Conservation (phyloP, 176 grass and related monocot genomes). For the Coix lacrymajobi region DNA sequence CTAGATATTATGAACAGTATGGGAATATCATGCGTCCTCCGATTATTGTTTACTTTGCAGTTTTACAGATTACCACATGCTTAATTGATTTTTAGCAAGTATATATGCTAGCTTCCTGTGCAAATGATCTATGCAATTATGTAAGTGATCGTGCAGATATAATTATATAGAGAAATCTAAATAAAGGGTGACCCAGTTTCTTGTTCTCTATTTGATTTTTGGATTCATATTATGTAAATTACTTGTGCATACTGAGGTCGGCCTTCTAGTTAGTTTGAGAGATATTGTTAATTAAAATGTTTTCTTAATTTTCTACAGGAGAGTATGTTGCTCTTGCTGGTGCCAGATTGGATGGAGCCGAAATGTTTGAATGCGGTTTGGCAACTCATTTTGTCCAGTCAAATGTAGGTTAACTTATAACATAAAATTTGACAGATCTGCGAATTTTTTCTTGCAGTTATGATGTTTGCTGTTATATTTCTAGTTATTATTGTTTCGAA, state of each 20-base stretch:
- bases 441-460: neutral
- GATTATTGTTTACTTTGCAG: neutral
- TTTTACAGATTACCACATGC: neutral
- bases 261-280: neutral
- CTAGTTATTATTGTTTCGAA: neutral
- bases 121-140: neutral
- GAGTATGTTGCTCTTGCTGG: conserved; percentile 84
- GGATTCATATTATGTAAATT: neutral
- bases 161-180: neutral
- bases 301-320: conserved; percentile 45
- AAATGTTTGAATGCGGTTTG: conserved; percentile 94
- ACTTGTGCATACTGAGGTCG: neutral
- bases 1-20: neutral
- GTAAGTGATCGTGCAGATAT: neutral
- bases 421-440: neutral
- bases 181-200: neutral
- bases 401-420: conserved; percentile 37
- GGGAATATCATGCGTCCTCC: neutral
- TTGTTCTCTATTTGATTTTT: neutral
- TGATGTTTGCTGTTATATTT: neutral
- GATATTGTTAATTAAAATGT: conserved; percentile 15
- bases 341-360: conserved; percentile 77
- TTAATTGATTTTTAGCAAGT: neutral
- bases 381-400: conserved; percentile 88
- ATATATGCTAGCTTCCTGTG: neutral